Evolutionary conservation across 1,284 basidiomycete genomes (phyloP), one percentile per base, ranked within the genome.

Genomic region (Fistulinella staudtii): DNA sequence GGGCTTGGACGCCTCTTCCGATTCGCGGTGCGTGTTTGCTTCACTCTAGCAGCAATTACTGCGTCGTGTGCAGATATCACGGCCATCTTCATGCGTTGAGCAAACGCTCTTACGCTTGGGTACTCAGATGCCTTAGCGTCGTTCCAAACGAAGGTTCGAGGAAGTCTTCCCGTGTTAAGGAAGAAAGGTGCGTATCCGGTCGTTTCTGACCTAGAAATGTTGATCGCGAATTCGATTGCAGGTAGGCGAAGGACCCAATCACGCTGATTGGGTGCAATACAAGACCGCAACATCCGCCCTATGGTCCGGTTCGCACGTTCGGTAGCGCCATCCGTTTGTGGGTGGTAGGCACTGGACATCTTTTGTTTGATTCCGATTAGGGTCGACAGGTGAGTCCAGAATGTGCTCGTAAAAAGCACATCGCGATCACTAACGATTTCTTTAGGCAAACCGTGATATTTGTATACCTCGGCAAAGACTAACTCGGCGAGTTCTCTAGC

Each of bases 141-240:
- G 24, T 68, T 51, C 60, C 63, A 65, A 0, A 64, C 53, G 17
- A 72, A 0, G 53, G 39, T n/a, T 48, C 47, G 1, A 0, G 71
- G 69, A 18, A 64, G 55, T 1, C 58, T 44, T 0, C 70, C 68
- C 3, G 58, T 53, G 29, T 69, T 69, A 2, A 70, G 46, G 33
- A 64, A 62, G 50, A 71, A 71, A 0, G 59, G 67, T 11, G 65
- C 45, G 36, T 58, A 69, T 0, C 65, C 62, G 0, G 66, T 74
- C 0, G 29, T 14, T 1, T 45, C 23, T 0, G 22, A 47, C 4
- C 31, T 0, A 0, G 45, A 25, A 0, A 29, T 41, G 30, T 52
- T 52, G 29, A 57, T 62, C 0, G 61, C 40, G 3, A 64, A 37
- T 37, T 62, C 53, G 0, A 47, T 39, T 0, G 24, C 22, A 0